Conservation (phyloP, 371 early-diverging fungal species). For the Saksenaea oblongispora region DNA sequence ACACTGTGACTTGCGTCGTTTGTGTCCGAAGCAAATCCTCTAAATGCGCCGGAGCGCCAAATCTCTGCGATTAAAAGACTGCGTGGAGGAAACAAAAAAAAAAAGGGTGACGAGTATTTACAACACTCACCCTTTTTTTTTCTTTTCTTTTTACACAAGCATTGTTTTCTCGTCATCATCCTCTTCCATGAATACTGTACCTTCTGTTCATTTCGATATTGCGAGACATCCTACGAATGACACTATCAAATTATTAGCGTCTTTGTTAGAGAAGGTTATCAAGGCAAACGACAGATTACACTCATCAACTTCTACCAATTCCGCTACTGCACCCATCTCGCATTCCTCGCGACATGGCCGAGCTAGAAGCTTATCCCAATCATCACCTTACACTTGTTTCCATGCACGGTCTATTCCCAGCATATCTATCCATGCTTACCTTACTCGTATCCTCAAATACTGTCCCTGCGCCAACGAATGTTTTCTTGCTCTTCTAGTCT, state of each 20-base stretch:
- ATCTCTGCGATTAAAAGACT: background rate
- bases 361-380: slow-evolving; percentile 20
- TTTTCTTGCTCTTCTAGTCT: slow-evolving; percentile 80
- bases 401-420: slow-evolving; percentile 88
- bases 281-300: slow-evolving; percentile 52
- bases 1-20: too few species aligned
- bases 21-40: background rate
- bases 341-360: slow-evolving; percentile 14
- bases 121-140: slow-evolving; percentile 4
- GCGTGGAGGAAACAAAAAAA: background rate
- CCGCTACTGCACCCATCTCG: slow-evolving; percentile 28
- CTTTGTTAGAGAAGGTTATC: slow-evolving; percentile 57
- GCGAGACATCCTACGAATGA: slow-evolving; percentile 61
- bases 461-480: slow-evolving; percentile 90
- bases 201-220: slow-evolving; percentile 47
- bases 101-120: background rate
- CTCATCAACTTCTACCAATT: slow-evolving; percentile 25
- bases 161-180: slow-evolving; percentile 5
- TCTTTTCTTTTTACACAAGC: slow-evolving; percentile 5
- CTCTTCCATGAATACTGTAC: background rate
- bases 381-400: slow-evolving; percentile 63
- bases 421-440: slow-evolving; percentile 82
- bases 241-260: slow-evolving; percentile 67
- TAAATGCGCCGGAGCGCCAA: background rate
- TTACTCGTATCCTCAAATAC: slow-evolving; percentile 85